phyloP scores from a whole-genome alignment of 2,329 filamentous ascomycete species.

The Calonectria fujianensis region DNA sequence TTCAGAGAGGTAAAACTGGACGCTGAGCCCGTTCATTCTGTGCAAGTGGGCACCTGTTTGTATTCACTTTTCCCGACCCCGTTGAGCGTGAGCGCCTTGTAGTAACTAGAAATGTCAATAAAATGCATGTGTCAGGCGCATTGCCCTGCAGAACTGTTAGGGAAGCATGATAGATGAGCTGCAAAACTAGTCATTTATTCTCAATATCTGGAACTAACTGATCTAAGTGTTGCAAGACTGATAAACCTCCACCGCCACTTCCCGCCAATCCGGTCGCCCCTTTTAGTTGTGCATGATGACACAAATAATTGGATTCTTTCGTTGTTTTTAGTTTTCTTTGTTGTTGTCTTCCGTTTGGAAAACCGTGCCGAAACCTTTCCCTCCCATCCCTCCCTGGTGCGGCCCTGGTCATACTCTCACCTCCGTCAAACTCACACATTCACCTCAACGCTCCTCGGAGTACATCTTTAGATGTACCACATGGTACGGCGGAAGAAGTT shows the following conservation, averaged over 20 bases:
- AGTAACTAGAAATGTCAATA: background rate
- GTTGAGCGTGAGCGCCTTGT: background rate
- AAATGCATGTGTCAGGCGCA: background rate
- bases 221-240: slow-evolving; percentile 36
- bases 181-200: slow-evolving; percentile 9
- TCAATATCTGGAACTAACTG: background rate
- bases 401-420: background rate
- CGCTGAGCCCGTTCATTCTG: background rate
- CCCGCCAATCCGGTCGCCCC: slow-evolving; percentile 61
- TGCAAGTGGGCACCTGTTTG: background rate
- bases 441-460: background rate
- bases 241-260: slow-evolving; percentile 60
- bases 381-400: slow-evolving; percentile 18
- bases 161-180: background rate
- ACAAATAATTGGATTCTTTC: background rate
- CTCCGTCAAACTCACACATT: background rate
- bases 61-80: background rate
- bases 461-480: slow-evolving; percentile 64
- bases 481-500: slow-evolving; percentile 63
- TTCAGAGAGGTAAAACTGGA: background rate
- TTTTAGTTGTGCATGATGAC: slow-evolving; percentile 53
- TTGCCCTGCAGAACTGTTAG: background rate
- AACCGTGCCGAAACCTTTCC: slow-evolving; percentile 10
- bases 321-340: slow-evolving; percentile 5
- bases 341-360: background rate